Percentiles rank a stretch among this genome's conserved stretches.
These are phyloP conservation scores for Ophiosphaerella narmari DNA, from an alignment of 2,329 filamentous ascomycete species.

Conservation along the genomic window DNA sequence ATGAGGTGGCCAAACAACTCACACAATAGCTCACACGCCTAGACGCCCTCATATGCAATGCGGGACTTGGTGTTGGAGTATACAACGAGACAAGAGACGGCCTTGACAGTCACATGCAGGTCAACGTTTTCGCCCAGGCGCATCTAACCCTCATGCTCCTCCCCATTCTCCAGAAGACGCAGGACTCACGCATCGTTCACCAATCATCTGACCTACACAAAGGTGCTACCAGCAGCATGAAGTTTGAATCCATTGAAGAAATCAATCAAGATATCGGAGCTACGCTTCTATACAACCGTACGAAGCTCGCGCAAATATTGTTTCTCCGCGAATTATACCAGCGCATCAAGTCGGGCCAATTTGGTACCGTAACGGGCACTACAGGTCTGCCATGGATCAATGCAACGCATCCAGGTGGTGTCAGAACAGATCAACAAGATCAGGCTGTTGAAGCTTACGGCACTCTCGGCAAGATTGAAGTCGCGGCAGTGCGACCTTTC, in stretches of 20 bases:
- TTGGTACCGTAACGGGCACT: no score
- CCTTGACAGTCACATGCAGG: constrained; percentile 57
- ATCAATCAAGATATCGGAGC: no score
- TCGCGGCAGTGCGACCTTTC: constrained; percentile 51
- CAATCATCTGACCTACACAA: constrained; percentile 58
- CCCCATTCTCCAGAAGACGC: constrained; percentile 51
- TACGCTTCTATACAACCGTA: no score
- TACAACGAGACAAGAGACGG: constrained; percentile 57
- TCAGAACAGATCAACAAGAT: constrained; percentile 54
- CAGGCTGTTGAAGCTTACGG: constrained; percentile 59
- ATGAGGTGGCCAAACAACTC: constrained; percentile 52
- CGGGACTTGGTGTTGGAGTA: constrained; percentile 55
- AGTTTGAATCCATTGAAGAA: no score
- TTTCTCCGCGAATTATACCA: no score
- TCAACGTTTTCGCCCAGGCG: constrained; percentile 57
- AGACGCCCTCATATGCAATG: constrained; percentile 56
- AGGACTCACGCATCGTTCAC: constrained; percentile 53
- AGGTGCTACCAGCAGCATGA: no score
- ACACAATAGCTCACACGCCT: constrained; percentile 49
- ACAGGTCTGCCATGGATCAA: no score
- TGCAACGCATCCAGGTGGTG: constrained; percentile 56
- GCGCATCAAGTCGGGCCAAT: no score
- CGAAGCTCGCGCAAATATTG: no score
- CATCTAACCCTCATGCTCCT: constrained; percentile 55
- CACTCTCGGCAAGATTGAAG: constrained; percentile 52